Base-by-base conservation (phyloP, 371 early-diverging fungal species). In the Gilbertella persicaria region DNA sequence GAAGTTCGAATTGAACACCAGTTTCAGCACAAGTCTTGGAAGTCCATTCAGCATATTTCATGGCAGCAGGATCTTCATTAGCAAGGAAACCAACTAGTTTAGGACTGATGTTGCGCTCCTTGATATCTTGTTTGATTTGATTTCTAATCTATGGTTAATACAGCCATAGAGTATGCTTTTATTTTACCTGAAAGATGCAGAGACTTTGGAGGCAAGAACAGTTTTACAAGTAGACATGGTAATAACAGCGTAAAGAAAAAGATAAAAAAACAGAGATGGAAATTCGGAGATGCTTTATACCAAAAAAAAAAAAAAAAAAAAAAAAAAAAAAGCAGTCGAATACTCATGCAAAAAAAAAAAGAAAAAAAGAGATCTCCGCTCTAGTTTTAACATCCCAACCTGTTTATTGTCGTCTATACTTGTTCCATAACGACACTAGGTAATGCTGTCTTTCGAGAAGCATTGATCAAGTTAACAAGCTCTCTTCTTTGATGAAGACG, bases 41-140 rank as follows among this genome's bases (percentile, higher is more conserved):
- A 4, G 96, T 95, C 89, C 91, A 94, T 58, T 93, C 88, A 45
- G 94, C 91, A 67, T 91, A 94, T 66, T 86, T 92, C 47, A 62
- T 81, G 19, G 96, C 94, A 43, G 95, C 92, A 33, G 93, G 93
- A 53, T 98, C 97, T 20, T 90, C 88, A 69, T 98, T 98, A 38
- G 97, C 95, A 5, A 98, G 83, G 73, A 97, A 95, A 4, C 92
- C 96, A 7, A 96, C 96, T 42, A 98, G 81, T 55, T 85, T 87
- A 30, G 97, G 97, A n/a, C 72, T 67, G 51, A 87, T 80, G 29
- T 69, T 66, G 46, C 87, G 84, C 29, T 75, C 69, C 52, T 83
- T 75, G 60, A 94, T 87, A 53, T 86, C 85, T 19, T 77, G 68
- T 70, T 91, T 92, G 46, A 96, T 84, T 71, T 94, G 92, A 14